phyloP scores from a whole-genome alignment of 805 yeast species.

The Saturnispora besseyi region DNA sequence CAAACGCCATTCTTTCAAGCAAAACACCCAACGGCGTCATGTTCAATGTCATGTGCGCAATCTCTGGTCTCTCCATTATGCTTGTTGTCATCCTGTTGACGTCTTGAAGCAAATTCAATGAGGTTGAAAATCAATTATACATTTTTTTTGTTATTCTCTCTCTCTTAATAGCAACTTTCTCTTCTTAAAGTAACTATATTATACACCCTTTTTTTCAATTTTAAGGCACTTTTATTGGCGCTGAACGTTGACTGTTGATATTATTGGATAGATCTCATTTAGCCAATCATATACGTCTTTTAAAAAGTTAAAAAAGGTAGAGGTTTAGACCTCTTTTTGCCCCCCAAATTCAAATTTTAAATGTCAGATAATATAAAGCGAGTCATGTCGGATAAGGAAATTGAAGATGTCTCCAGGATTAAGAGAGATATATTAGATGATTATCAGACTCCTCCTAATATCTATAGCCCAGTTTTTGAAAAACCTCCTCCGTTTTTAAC shows the following conservation, averaged over 20 bases:
- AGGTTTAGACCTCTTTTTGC: not conserved
- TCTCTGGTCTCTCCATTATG: slow-evolving; percentile 15
- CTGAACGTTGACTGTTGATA: not conserved
- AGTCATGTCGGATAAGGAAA: slow-evolving; percentile 2
- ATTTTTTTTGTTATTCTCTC: not conserved
- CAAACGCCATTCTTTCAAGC: slow-evolving; percentile 48
- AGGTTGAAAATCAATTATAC: not conserved
- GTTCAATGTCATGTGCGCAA: slow-evolving; percentile 69
- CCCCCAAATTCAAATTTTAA: not conserved
- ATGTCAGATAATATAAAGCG: not conserved
- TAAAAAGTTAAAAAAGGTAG: not conserved
- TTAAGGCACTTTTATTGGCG: not conserved
- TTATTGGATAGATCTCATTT: too few species aligned
- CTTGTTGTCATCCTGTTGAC: not conserved
- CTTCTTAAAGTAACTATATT: not conserved
- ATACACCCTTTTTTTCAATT: not conserved
- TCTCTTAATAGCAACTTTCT: not conserved
- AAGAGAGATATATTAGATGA: not conserved
- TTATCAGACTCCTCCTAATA: slow-evolving; percentile 10
- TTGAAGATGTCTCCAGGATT: not conserved
- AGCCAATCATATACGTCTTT: not conserved
- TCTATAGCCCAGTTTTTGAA: not conserved
- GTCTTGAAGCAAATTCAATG: not conserved
- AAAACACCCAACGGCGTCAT: slow-evolving; percentile 57
- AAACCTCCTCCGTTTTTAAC: not conserved